Evolutionary conservation across 78 protist species (phyloP).

Genomic region (Tieghemostelium lacteum): DNA sequence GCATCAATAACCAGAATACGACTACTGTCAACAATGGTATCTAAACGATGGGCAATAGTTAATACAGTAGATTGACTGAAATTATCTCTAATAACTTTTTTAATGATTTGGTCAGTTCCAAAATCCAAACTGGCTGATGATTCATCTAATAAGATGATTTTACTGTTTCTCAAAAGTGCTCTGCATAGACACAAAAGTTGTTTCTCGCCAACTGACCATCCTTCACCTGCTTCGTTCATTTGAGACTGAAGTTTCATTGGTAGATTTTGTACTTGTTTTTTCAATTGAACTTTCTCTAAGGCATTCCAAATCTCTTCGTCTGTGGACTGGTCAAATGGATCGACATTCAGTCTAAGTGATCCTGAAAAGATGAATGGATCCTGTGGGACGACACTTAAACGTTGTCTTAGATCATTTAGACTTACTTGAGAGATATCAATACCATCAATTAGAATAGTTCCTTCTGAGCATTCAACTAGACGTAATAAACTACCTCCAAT

Average conservation of each 20-base stretch:
- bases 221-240: slow-evolving; percentile 82
- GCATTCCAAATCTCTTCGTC: slow-evolving; percentile 79
- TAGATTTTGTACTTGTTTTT: slow-evolving; percentile 8
- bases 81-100: slow-evolving; percentile 30
- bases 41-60: slow-evolving; percentile 96
- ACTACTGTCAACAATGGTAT: slow-evolving; percentile 90
- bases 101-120: slow-evolving; percentile 87
- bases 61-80: slow-evolving; percentile 87
- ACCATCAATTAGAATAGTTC: slow-evolving; percentile 77
- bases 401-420: slow-evolving; percentile 62
- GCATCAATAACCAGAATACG: slow-evolving; percentile 81
- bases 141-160: slow-evolving; percentile 93
- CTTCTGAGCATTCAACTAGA: slow-evolving; percentile 59
- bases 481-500: slow-evolving; percentile 79
- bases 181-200: slow-evolving; percentile 96
- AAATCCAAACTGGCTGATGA: slow-evolving; percentile 95
- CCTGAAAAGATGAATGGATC: slow-evolving; percentile 93
- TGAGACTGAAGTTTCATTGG: slow-evolving; percentile 14
- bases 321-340: slow-evolving; percentile 45
- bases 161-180: slow-evolving; percentile 90
- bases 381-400: slow-evolving; percentile 93
- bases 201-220: slow-evolving; percentile 90
- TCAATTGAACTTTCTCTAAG: slow-evolving; percentile 73
- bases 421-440: slow-evolving; percentile 71
- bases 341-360: slow-evolving; percentile 40